Evolutionary conservation across 176 grass and related monocot species (phyloP).

Genomic region (Otatea glauca): DNA sequence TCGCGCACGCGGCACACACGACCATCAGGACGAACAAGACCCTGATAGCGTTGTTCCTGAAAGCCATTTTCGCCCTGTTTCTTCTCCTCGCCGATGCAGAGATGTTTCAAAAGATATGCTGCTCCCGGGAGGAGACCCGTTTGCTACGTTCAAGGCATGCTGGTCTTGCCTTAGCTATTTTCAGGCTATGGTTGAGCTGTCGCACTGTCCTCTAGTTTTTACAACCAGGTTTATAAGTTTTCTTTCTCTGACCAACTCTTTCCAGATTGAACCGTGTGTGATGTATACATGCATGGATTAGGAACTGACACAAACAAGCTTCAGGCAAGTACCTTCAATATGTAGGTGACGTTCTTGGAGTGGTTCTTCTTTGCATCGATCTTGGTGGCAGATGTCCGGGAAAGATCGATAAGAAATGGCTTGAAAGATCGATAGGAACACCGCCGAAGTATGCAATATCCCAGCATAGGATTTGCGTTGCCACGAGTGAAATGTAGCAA

Average conservation of each 20-base stretch:
- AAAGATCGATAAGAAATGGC: no score
- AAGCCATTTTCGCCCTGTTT: conserved; percentile 30
- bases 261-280: not conserved
- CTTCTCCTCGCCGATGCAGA: not conserved
- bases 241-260: not conserved
- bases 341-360: not conserved
- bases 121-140: not conserved
- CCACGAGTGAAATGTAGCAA: no score
- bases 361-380: not conserved
- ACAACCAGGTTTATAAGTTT: not conserved
- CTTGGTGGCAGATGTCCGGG: no score
- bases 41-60: conserved; percentile 1
- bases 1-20: not conserved
- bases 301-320: not conserved
- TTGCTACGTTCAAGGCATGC: conserved; percentile 39
- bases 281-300: not conserved
- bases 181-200: conserved; percentile 1
- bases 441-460: no score
- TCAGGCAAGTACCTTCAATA: not conserved
- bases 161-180: conserved; percentile 37
- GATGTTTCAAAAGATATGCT: conserved; percentile 36
- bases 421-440: no score
- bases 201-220: conserved; percentile 35
- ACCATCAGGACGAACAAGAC: conserved; percentile 10
- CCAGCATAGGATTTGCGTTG: no score